Conservation (phyloP, 768 basidiomycete genomes). For the Mycena sanguinolenta region DNA sequence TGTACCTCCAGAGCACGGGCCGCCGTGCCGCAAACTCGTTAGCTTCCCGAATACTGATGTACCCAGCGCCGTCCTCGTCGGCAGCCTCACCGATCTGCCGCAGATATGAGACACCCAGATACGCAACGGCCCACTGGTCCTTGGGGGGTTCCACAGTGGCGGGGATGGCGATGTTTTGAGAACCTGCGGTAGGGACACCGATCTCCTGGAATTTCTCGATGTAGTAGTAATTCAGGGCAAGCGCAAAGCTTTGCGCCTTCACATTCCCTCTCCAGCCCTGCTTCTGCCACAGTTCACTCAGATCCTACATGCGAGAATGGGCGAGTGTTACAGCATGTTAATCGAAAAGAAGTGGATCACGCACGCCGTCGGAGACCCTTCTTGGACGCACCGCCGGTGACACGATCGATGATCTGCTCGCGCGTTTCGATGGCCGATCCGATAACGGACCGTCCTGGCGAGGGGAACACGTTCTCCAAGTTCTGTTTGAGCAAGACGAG, state of each 20-base stretch:
- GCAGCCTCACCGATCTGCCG: slow-evolving; percentile 45
- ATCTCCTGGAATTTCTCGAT: slow-evolving; percentile 24
- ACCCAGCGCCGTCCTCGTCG: slow-evolving; percentile 46
- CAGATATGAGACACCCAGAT: slow-evolving; percentile 43
- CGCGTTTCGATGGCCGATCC: too few species aligned
- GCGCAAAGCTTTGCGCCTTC: slow-evolving; percentile 53
- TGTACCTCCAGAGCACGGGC: slow-evolving; percentile 42
- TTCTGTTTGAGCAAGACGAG: too few species aligned
- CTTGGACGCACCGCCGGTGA: too few species aligned
- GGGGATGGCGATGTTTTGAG: neutral
- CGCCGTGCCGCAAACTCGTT: slow-evolving; percentile 42
- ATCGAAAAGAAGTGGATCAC: neutral
- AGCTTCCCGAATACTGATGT: slow-evolving; percentile 46
- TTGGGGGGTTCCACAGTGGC: slow-evolving; percentile 6
- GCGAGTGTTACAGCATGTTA: neutral
- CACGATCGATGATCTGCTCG: too few species aligned
- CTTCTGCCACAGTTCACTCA: slow-evolving; percentile 55
- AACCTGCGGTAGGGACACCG: slow-evolving; percentile 8
- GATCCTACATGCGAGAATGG: slow-evolving; percentile 43
- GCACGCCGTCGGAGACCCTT: slow-evolving; percentile 46
- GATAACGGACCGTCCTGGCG: too few species aligned
- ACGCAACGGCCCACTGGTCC: slow-evolving; percentile 43
- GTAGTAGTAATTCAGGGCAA: slow-evolving; percentile 40
- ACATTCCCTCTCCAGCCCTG: slow-evolving; percentile 58
- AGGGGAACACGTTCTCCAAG: too few species aligned